Base-by-base conservation (phyloP, 1,284 basidiomycete species). In the Boletellus deceptivus region DNA sequence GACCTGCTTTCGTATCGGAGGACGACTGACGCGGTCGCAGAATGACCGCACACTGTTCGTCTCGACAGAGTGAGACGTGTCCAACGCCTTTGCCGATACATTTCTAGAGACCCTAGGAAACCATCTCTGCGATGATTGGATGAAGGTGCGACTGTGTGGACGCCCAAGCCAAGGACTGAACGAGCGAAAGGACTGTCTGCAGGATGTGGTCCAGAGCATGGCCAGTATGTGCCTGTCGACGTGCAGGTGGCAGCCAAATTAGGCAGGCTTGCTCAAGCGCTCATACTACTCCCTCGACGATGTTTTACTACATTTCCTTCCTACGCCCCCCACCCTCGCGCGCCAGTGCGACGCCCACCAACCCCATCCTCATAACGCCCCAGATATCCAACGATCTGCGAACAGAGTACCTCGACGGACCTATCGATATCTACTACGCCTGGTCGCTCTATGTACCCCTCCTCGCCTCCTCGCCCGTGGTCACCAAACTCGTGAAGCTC, bases 271-370 rank as follows among this genome's bases (percentile, higher is more conserved):
- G 4, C 11, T 31, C 14, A 89, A n/a, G n/a, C n/a, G n/a, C n/a
- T n/a, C n/a, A n/a, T n/a, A n/a, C n/a, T 14, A 16, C 22, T 22
- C 22, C 4, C 22, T 22, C 22, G 13, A 4, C 4, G 7, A 33
- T 91, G 88, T 89, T 87, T 68, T 86, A 76, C 68, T 91, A 89
- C 67, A 59, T 91, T 20, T 89, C 86, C 22, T 90, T 91, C 61
- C 77, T 91, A 16, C 80, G 87, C 48, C 86, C 89, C 16, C 89
- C 88, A 11, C 85, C 85, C 10, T 59, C 68, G 9, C 74, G 77
- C 46, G 71, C 72, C 2, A 59, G 68, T 7, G 65, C 71, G 3
- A 68, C 68, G 11, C 70, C 69, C 2, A 50, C 56, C 11, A 57
- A 59, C 18, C 63, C 72, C 7, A 65, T 90, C 36, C 65, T 71